These are phyloP conservation scores for Paraphoma chrysanthemicola DNA, from an alignment of 2,329 filamentous ascomycete species.

Conservation along the genomic window DNA sequence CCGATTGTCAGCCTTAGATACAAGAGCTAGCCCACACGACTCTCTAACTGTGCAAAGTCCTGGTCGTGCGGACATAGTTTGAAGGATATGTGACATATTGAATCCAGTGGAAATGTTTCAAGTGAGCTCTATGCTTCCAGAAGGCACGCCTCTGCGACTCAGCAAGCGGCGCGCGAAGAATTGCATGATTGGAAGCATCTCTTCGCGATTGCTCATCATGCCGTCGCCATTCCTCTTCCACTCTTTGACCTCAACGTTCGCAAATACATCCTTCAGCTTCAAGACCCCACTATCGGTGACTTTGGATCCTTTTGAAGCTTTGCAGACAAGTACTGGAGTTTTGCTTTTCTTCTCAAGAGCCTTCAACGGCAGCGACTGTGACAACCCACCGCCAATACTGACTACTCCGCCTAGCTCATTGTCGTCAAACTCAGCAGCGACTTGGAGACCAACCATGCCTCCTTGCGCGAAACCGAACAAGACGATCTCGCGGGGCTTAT, in stretches of 20 bases:
- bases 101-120: constrained; percentile 4
- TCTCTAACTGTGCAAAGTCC: no score
- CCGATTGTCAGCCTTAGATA: no score
- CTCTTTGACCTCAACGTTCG: constrained; percentile 48
- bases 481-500: constrained; percentile 57
- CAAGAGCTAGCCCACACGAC: no score
- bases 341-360: constrained; percentile 58
- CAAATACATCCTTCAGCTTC: constrained; percentile 70
- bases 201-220: constrained; percentile 84
- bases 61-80: no score
- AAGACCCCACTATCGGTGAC: constrained; percentile 69
- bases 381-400: constrained; percentile 67
- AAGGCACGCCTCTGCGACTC: constrained; percentile 61
- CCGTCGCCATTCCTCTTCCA: constrained; percentile 69
- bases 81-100: no score
- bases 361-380: constrained; percentile 44
- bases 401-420: constrained; percentile 65
- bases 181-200: constrained; percentile 90
- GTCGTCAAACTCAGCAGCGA: constrained; percentile 44
- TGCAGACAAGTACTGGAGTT: constrained; percentile 70
- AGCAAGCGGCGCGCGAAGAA: constrained; percentile 74
- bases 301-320: constrained; percentile 58
- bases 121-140: constrained; percentile 59
- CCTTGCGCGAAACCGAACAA: constrained; percentile 66
- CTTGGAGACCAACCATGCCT: constrained; percentile 61